Evolutionary conservation across 495 filamentous ascomycete species (phyloP), one percentile per base, ranked within the genome.

Genomic region (Mycothermus thermophilus): DNA sequence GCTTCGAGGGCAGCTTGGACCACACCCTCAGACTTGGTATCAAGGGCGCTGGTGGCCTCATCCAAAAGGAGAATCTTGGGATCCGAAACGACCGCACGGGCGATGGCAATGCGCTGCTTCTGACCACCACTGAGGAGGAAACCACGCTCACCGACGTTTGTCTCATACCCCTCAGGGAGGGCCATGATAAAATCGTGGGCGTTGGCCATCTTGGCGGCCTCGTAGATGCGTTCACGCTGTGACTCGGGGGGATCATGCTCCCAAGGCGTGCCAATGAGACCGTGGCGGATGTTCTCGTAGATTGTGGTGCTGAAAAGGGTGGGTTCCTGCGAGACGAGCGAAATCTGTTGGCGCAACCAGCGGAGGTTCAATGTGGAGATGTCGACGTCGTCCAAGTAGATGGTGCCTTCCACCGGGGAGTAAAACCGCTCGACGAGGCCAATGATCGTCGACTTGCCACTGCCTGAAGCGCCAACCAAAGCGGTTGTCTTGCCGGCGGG

Each of bases 381-480:
- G 46, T 92, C 80, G 41, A 83, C 77, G 5, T 79, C 88, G 48
- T 96, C 90, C 19, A 97, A 62, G 23, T 79, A 68, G 3, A 96
- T 75, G 17, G 71, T 57, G 23, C 88, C 88, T 30, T 69, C 72
- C 16, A 93, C 76, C 7, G 90, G 87, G 37, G 84, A 71, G 51
- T 97, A 97, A 52, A 95, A 96, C 17, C 90, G 69, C 54, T 94
- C 86, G 8, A 95, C 79, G 13, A 97, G 60, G 7, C 86, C 88
- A 15, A 97, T 77, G 12, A 95, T 81, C 2, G 88, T 96, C 45
- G 77, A 83, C 58, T 97, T 97, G 37, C 90, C 79, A 32, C 80
- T 83, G 4, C 88, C 86, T 15, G 83, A 85, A 12, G 86, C 77
- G 10, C 90, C 81, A 14, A 93, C 83, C 12, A 97, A 60, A 6